A percentile compares a stretch with the other conserved stretches of the same genome.
Conservation (phyloP, 2,329 filamentous ascomycete genomes). For the Didymella keratinophila region DNA sequence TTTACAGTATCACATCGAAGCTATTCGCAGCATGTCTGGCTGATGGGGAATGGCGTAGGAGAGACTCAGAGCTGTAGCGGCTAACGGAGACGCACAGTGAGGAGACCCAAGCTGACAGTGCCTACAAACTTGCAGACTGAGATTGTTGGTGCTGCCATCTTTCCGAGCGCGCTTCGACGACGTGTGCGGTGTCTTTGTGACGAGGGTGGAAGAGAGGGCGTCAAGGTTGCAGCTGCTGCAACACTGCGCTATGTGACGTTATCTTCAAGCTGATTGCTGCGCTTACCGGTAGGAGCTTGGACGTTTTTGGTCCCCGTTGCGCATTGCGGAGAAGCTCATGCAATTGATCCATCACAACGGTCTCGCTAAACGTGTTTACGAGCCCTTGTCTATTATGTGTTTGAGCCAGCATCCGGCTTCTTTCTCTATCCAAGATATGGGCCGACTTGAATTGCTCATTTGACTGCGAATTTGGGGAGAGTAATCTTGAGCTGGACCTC, state of each 20-base stretch:
- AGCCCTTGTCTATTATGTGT: not conserved
- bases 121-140: conserved; percentile 91
- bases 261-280: conserved; percentile 32
- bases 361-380: not conserved
- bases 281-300: conserved; percentile 5
- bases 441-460: not conserved
- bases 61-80: conserved; percentile 10
- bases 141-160: conserved; percentile 72
- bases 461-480: conserved; percentile 3
- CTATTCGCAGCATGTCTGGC: not conserved
- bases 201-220: conserved; percentile 10
- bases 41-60: not conserved
- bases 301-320: not conserved
- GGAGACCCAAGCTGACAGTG: conserved; percentile 83
- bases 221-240: not conserved
- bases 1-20: too few species aligned
- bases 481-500: conserved; percentile 32
- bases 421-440: not conserved
- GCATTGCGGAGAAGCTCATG: conserved; percentile 3
- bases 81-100: conserved; percentile 72
- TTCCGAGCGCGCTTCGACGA: conserved; percentile 10
- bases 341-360: not conserved
- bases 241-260: conserved; percentile 23
- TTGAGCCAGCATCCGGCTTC: not conserved
- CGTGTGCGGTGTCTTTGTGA: not conserved